Base-by-base conservation (phyloP, 2,329 filamentous ascomycete genomes). In the Cladosporium sp. region DNA sequence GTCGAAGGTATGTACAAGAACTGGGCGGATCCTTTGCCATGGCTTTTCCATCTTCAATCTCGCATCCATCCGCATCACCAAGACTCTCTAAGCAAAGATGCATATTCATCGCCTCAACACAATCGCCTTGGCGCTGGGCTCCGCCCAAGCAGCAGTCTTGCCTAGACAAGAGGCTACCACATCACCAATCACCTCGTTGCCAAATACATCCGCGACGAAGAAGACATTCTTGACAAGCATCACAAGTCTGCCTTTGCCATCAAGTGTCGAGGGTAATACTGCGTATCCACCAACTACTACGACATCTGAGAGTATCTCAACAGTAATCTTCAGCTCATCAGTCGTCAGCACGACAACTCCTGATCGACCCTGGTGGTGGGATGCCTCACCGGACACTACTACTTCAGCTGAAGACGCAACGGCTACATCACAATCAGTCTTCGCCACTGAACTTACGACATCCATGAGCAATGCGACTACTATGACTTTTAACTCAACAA, bases 201-300 rank as follows among this genome's bases (percentile, higher is more conserved):
- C 37, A 11, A 34, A 41, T 27, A 48, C 45, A 34, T 48, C 45
- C 12, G 24, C 45, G n/a, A 48, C 45, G 11, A 20, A 15, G 27
- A 48, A 48, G 19, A 32, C 45, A 7, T 48, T 22, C 17, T 15
- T 48, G 13, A 48, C 45, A 11, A 48, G 45, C 20, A 48, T 48
- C 13, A 48, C 45, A 17, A 41, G 36, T 13, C 37, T 48, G n/a
- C 45, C 45, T 4, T 41, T 48, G 45, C 45, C 45, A 7, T 30
- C 18, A 13, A 48, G 45, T n/a, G 45, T 48, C 4, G 45, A 48
- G 24, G 45, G 45, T 7, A 48, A 48, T 17, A 48, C 45, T 15
- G 45, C 45, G 32, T 48, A 48, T n/a, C 45, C 45, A 24, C 45
- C 45, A 12, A 48, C 27, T 24, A 48, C 45, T 13, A 48, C 37